Percentiles rank a stretch among this genome's conserved stretches.
phyloP scores from a whole-genome alignment of 495 filamentous ascomycete species.

The Elaphomyces granulatus region DNA sequence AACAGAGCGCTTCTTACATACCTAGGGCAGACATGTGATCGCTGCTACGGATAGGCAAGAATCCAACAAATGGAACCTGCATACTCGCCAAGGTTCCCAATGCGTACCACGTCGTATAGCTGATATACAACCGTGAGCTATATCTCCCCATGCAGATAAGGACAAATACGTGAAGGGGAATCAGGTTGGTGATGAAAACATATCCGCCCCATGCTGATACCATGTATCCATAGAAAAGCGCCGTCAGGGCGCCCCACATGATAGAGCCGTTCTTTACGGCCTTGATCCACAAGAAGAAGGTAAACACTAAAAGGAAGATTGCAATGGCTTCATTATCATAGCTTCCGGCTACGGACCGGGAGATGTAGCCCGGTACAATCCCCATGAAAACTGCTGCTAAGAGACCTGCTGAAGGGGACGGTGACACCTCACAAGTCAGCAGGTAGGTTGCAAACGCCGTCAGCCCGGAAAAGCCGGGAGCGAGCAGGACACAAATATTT shows the following conservation, averaged over 20 bases:
- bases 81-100: slow-evolving; percentile 94
- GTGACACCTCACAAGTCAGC: slow-evolving; percentile 90
- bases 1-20: slow-evolving; percentile 37
- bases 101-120: slow-evolving; percentile 96
- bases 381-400: slow-evolving; percentile 95
- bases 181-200: slow-evolving; percentile 97
- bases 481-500: slow-evolving; percentile 95
- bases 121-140: slow-evolving; percentile 85
- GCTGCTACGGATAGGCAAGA: slow-evolving; percentile 88
- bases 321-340: slow-evolving; percentile 99
- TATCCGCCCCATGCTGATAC: slow-evolving; percentile 99
- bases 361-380: slow-evolving; percentile 95
- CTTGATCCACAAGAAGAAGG: slow-evolving; percentile 99
- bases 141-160: slow-evolving; percentile 94
- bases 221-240: slow-evolving; percentile 99
- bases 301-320: slow-evolving; percentile 96
- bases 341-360: slow-evolving; percentile 90
- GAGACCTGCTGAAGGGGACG: slow-evolving; percentile 82
- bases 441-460: slow-evolving; percentile 92
- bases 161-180: slow-evolving; percentile 91
- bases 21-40: slow-evolving; percentile 98
- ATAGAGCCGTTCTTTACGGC: slow-evolving; percentile 89
- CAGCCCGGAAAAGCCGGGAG: slow-evolving; percentile 88
- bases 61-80: slow-evolving; percentile 99
- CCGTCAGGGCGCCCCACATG: slow-evolving; percentile 89